Evolutionary conservation across 805 yeast genomes (phyloP), one percentile per base, ranked within the genome.

Genomic region (Cyberlindnera saturnus): DNA sequence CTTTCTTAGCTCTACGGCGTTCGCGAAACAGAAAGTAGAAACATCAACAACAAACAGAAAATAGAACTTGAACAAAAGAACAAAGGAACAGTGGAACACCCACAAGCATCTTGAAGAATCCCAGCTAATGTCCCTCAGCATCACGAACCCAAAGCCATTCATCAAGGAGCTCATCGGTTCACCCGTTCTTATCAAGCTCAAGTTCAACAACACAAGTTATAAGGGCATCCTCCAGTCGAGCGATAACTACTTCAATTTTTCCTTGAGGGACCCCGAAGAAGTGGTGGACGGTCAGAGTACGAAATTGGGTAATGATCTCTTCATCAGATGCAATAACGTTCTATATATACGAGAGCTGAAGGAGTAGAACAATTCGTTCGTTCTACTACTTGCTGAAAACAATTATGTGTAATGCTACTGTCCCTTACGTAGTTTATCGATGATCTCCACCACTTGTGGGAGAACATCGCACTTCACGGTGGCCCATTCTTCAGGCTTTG

Each of bases 181-280:
- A 45, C 71, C 67, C 30, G 89, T 91, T 11, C 66, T 81, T 11
- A 91, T 93, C 17, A 77, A 89, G 44, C 73, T 93, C 48, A 93
- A 93, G 61, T 93, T 96, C 83, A 91, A 89, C 57, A 77, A 77
- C 50, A 85, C 96, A 10, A 95, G 89, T 61, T 93, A 93, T 63
- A 75, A 69, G 46, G 99, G 99, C 1, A 74, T 63, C 17, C 71
- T 93, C 36, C 64, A 81, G 4, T 79, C 96, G 2, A 83, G 86
- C 19, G 99, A 93, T 60, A 86, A 86, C 55, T 93, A 93, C 65
- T 91, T 93, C 91, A 93, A 93, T 55, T 50, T 93, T 30, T 89
- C 86, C 57, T 64, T 90, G 34, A 82, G 76, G 31, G 75, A 81
- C 26, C 78, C 82, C 1, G 74, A 70, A 42, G 82, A 79, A 59